These are phyloP conservation scores for Ochromonadaceae sp. DNA, from an alignment of 352 stramenopile genomes.

Conservation along the genomic window DNA sequence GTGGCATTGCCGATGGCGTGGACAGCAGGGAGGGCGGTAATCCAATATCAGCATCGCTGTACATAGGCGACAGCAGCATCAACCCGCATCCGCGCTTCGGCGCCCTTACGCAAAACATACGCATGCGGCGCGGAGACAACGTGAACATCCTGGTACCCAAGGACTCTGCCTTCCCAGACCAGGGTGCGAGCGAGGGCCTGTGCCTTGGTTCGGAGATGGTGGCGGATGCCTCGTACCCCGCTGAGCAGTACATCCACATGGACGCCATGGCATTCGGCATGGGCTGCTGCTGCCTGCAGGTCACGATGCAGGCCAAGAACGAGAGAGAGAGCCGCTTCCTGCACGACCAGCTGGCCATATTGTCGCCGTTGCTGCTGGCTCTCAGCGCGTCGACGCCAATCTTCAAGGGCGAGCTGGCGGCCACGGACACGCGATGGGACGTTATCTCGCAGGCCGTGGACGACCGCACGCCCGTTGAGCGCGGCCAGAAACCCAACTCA, in stretches of 20 bases:
- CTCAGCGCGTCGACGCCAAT: slow-evolving; percentile 95
- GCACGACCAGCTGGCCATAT: slow-evolving; percentile 96
- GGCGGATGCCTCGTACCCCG: too few relatives aligned
- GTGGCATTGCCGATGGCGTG: too few relatives aligned
- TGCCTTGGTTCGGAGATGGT: too few relatives aligned
- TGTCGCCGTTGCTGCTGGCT: slow-evolving; percentile 95
- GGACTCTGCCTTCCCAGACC: neutral
- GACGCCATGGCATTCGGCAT: slow-evolving; percentile 99
- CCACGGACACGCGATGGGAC: slow-evolving; percentile 81
- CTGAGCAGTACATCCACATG: slow-evolving; percentile 82
- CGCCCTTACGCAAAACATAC: slow-evolving; percentile 95
- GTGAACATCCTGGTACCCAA: slow-evolving; percentile 62
- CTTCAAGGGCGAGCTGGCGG: slow-evolving; percentile 71
- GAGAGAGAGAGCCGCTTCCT: slow-evolving; percentile 93
- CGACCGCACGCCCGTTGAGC: slow-evolving; percentile 65
- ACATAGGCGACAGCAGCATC: too few relatives aligned
- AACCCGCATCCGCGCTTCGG: slow-evolving; percentile 97
- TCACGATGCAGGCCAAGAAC: slow-evolving; percentile 94
- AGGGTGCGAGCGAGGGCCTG: neutral
- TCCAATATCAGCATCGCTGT: slow-evolving; percentile 26
- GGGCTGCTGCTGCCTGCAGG: slow-evolving; percentile 99
- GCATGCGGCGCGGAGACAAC: slow-evolving; percentile 60
- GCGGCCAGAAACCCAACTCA: slow-evolving; percentile 20
- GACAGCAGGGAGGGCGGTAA: too few relatives aligned
- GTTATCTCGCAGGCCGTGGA: slow-evolving; percentile 94